These are phyloP conservation scores for Pseudovirgaria hyperparasitica DNA, from an alignment of 2,329 filamentous ascomycete genomes.

Conservation along the genomic window DNA sequence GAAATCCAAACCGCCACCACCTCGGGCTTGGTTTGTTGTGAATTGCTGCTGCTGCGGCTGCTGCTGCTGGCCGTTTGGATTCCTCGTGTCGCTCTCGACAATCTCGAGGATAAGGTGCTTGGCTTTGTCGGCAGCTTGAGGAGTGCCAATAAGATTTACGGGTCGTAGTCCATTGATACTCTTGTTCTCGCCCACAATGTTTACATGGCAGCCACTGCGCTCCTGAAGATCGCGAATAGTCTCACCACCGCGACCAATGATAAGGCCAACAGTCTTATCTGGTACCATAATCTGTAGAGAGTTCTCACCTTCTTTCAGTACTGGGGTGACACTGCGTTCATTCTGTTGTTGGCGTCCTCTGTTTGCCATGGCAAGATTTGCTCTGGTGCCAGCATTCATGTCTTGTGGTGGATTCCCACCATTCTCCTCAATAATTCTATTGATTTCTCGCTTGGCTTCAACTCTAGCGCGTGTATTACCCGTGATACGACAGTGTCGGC, in stretches of 20 bases:
- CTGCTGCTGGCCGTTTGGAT: conserved; percentile 24
- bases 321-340: conserved; percentile 22
- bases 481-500: conserved; percentile 75
- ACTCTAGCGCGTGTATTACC: conserved; percentile 59
- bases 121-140: conserved; percentile 59
- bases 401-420: conserved; percentile 39
- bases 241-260: conserved; percentile 87
- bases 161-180: conserved; percentile 81
- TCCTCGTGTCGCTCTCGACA: conserved; percentile 74
- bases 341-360: conserved; percentile 24
- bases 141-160: conserved; percentile 77
- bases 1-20: conserved; percentile 25
- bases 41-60: conserved; percentile 6
- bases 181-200: conserved; percentile 88
- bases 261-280: conserved; percentile 81
- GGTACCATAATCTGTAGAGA: conserved; percentile 90
- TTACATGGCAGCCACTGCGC: conserved; percentile 85
- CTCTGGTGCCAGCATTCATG: conserved; percentile 21
- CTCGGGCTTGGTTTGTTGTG: conserved; percentile 12
- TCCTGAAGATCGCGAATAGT: conserved; percentile 89
- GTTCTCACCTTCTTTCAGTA: conserved; percentile 66
- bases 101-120: conserved; percentile 89
- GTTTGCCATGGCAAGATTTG: conserved; percentile 31
- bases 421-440: conserved; percentile 79
- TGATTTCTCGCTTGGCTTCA: conserved; percentile 71